Evolutionary conservation across 805 yeast species (phyloP).

Genomic region (Scheffersomyces ergatensis): DNA sequence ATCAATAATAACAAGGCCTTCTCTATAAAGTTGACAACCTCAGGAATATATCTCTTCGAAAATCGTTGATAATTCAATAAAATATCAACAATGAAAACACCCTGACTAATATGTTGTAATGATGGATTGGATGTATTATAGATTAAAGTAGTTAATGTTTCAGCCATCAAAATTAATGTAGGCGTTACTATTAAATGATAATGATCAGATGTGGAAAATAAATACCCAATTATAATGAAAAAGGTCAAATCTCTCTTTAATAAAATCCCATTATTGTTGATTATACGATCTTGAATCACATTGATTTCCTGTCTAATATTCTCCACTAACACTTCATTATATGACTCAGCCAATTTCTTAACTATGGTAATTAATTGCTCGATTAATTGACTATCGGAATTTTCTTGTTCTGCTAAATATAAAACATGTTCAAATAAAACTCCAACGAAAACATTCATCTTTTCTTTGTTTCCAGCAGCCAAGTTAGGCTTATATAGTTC

Average conservation of each 20-base stretch:
- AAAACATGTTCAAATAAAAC: slow-evolving; percentile 64
- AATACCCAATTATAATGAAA: slow-evolving; percentile 66
- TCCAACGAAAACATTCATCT: slow-evolving; percentile 59
- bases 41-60: slow-evolving; percentile 83
- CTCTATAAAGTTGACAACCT: slow-evolving; percentile 59
- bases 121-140: slow-evolving; percentile 15
- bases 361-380: slow-evolving; percentile 46
- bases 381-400: slow-evolving; percentile 22
- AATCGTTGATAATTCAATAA: slow-evolving; percentile 71
- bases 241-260: slow-evolving; percentile 55
- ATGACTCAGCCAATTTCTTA: slow-evolving; percentile 61
- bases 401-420: slow-evolving; percentile 32
- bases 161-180: slow-evolving; percentile 67
- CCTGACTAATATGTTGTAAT: slow-evolving; percentile 49
- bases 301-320: slow-evolving; percentile 57
- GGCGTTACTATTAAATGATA: slow-evolving; percentile 92
- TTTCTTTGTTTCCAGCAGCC: slow-evolving; percentile 79
- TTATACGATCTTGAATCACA: slow-evolving; percentile 54
- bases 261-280: slow-evolving; percentile 4
- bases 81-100: slow-evolving; percentile 64
- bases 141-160: slow-evolving; percentile 43
- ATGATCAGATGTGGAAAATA: slow-evolving; percentile 94
- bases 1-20: slow-evolving; percentile 45
- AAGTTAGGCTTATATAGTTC: slow-evolving; percentile 69
- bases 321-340: slow-evolving; percentile 61